phyloP scores from a whole-genome alignment of 345 rosid genomes.

The Arabidopsis thaliana region DNA sequence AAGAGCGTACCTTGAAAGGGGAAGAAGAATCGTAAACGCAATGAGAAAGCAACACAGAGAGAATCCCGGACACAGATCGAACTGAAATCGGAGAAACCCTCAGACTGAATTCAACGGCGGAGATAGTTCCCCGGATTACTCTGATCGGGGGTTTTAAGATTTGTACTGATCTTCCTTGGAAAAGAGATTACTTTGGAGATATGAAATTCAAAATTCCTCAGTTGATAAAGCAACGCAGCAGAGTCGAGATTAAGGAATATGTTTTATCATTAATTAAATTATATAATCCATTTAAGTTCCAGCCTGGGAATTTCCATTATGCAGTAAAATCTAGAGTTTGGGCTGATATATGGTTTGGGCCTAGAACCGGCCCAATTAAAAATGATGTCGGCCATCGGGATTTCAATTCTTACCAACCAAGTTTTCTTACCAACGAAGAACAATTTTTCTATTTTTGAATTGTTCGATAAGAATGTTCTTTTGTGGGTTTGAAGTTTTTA shows the following conservation, averaged over 20 bases:
- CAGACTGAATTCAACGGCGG: background rate
- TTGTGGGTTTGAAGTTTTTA: no score
- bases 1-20: slow-evolving; percentile 25
- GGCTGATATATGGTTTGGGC: no score
- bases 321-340: no score
- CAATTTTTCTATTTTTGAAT: no score
- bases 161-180: slow-evolving; percentile 7
- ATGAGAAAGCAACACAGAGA: slow-evolving; percentile 18
- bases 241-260: slow-evolving; percentile 24
- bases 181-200: slow-evolving; percentile 1
- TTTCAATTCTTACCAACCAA: no score
- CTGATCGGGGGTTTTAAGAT: slow-evolving; percentile 30
- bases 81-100: slow-evolving; percentile 28
- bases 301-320: slow-evolving; percentile 31
- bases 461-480: no score
- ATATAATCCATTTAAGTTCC: slow-evolving; percentile 25
- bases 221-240: slow-evolving; percentile 29
- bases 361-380: no score
- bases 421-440: no score
- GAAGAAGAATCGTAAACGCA: slow-evolving; percentile 30
- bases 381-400: no score
- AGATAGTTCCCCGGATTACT: background rate
- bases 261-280: background rate
- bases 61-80: slow-evolving; percentile 9
- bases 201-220: slow-evolving; percentile 30